Percentiles rank a stretch among this genome's conserved stretches.
These are phyloP conservation scores for Podaxis carcinomalis DNA, from an alignment of 768 basidiomycete species.

Conservation along the genomic window DNA sequence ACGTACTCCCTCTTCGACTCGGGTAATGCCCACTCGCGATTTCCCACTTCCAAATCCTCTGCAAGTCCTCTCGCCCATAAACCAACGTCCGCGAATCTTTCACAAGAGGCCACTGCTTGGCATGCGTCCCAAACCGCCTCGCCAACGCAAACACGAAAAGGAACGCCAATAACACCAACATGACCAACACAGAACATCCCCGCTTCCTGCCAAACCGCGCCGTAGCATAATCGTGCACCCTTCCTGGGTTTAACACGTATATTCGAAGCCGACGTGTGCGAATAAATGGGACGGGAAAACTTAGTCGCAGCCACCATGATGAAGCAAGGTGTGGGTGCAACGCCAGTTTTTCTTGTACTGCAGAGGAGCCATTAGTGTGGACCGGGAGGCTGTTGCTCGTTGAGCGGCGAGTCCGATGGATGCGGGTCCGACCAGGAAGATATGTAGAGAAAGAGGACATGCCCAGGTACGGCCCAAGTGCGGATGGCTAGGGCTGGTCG, in stretches of 20 bases:
- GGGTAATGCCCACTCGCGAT: constrained; percentile 92
- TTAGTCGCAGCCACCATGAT: constrained; percentile 58
- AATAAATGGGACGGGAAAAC: constrained; percentile 57
- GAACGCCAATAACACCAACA: constrained; percentile 41
- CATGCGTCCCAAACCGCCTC: constrained; percentile 56
- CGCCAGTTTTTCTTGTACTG: constrained; percentile 57
- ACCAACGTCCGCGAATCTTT: constrained; percentile 54
- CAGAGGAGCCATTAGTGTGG: constrained; percentile 39
- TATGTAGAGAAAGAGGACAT: constrained; percentile 45
- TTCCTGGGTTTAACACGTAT: constrained; percentile 55
- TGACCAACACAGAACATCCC: constrained; percentile 47
- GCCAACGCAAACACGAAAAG: constrained; percentile 57
- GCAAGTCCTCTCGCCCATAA: constrained; percentile 73
- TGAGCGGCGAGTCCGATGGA: constrained; percentile 30
- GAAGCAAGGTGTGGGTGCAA: constrained; percentile 34
- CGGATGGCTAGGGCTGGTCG: not conserved
- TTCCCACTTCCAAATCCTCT: constrained; percentile 95
- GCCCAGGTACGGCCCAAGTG: constrained; percentile 24
- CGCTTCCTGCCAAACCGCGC: constrained; percentile 56
- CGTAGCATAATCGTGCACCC: constrained; percentile 52
- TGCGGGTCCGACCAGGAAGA: constrained; percentile 42
- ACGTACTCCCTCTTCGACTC: constrained; percentile 71
- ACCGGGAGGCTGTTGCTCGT: constrained; percentile 28
- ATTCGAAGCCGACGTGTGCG: constrained; percentile 53
- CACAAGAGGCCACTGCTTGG: constrained; percentile 52